Evolutionary conservation across 345 rosid genomes (phyloP), one percentile per base, ranked within the genome.

Genomic region (Aegle marmelos): DNA sequence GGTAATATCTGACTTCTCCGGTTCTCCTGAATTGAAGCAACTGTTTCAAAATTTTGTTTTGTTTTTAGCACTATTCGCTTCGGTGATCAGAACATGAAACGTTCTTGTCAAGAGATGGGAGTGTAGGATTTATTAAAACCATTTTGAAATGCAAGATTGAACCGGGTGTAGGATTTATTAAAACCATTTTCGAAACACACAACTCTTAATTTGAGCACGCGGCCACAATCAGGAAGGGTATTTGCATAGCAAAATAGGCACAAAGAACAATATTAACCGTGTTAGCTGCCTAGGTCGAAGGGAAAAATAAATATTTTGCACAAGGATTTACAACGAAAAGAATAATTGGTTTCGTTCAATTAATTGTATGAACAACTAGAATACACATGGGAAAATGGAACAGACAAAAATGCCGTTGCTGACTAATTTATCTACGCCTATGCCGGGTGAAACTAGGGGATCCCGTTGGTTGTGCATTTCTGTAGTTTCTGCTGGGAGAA

Each of bases 381-480:
- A 78, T 80, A 82, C 53, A 62, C 34, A 59, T 10, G 56, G 57
- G 27, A 9, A 68, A 73, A 53, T 19, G 21, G 62, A 22, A 16
- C 0, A 3, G 36, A n/a, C 14, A 54, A 56, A 59, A 70, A 31
- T 22, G 59, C 6, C 8, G 34, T 30, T 33, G 65, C 70, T 9
- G 0, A 76, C 67, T 58, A 33, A 76, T 50, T 79, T 81, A 91
- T 91, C 95, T 86, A 67, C 85, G 88, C 76, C 92, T 83, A 14
- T 88, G 93, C 77, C 92, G 85, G 5, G 90, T 24, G 39, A 82
- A 86, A 82, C 88, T 81, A 1, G 94, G 95, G 17, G 97, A 92
- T 65, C 76, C 88, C 57, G 53, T 48, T 39, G 86, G 78, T 21
- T 74, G 85, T 8, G 78, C 2, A 27, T 78, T 80, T 79, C 86